phyloP scores from a whole-genome alignment of 2,329 filamentous ascomycete genomes.

The Ophiosphaerella narmari region DNA sequence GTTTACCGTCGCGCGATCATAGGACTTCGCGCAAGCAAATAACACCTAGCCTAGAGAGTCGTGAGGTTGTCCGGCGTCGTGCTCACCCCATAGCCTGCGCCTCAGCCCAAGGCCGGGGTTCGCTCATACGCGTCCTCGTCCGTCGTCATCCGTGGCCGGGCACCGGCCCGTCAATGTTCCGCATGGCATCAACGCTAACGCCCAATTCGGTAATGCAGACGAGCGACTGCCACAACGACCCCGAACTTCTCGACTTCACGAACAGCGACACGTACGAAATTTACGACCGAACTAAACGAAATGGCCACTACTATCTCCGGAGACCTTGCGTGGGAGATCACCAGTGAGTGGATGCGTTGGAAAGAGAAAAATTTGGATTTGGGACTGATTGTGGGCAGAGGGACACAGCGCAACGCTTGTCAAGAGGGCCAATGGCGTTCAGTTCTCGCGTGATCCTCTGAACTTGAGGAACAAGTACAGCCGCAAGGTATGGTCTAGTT shows the following conservation, averaged over 20 bases:
- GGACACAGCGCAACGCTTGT: slow-evolving; percentile 88
- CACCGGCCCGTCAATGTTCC: slow-evolving; percentile 26
- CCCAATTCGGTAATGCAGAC: slow-evolving; percentile 31
- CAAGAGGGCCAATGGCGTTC: slow-evolving; percentile 84
- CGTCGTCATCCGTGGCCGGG: slow-evolving; percentile 4
- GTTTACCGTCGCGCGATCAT: slow-evolving; percentile 8
- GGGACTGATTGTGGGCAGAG: slow-evolving; percentile 59
- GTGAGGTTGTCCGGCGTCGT: neutral
- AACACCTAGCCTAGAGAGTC: neutral
- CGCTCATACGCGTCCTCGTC: slow-evolving; percentile 1
- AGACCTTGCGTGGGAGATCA: slow-evolving; percentile 93
- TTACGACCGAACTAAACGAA: slow-evolving; percentile 37
- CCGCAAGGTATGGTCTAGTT: slow-evolving; percentile 70
- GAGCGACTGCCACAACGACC: slow-evolving; percentile 28
- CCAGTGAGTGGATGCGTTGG: slow-evolving; percentile 69
- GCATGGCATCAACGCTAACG: slow-evolving; percentile 24
- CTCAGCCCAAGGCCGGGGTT: neutral
- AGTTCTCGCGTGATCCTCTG: slow-evolving; percentile 92
- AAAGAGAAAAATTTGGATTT: neutral
- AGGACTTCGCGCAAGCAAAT: neutral
- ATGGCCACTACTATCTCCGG: slow-evolving; percentile 71
- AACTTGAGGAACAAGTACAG: slow-evolving; percentile 92
- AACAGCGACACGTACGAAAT: slow-evolving; percentile 31
- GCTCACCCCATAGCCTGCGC: neutral
- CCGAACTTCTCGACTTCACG: slow-evolving; percentile 21